Evolutionary conservation across 345 rosid genomes (phyloP), one percentile per base, ranked within the genome.

Genomic region (Gossypioides kirkii): DNA sequence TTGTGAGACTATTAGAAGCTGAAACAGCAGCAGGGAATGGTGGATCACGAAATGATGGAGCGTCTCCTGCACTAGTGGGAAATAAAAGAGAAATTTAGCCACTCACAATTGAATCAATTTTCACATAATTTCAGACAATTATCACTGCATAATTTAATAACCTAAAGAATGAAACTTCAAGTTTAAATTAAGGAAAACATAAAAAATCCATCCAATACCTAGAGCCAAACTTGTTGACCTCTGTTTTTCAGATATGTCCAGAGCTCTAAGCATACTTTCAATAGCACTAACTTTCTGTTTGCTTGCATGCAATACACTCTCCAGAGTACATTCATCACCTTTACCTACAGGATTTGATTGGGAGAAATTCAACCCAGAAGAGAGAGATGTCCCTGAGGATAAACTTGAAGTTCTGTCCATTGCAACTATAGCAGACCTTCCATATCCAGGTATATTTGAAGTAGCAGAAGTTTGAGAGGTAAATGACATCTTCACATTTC

Each of bases 41-140:
- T 71, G 97, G 97, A 85, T 95, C 94, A 78, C 94, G 97, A 81
- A 98, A 90, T 43, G 99, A 95, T 88, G 99, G 98, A 92, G 97
- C 88, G 91, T 92, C 93, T 87, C 97, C 99, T 95, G 96, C 92
- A 83, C 98, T 92, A 95, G 90, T 92, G 88, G 82, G 75, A 86
- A 83, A 86, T 58, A 82, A 82, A 73, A 73, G 73, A 77, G 76
- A 74, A 84, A 84, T 72, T 90, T 82, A 90, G 92, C 91, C 77
- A 78, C 78, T 84, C 90, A 82, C 68, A 70, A 65, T 74, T 50
- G 25, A 79, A 78, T n/a, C 28, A 47, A 72, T 20, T 67, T 49
- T 72, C 54, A 28, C 52, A 53, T 23, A 54, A 36, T 32, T 70
- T 58, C 17, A 42, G 55, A 68, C 52, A 70, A 64, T 52, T 45